Conservation (phyloP, 805 yeast genomes). For the Myxozyma monticola region DNA sequence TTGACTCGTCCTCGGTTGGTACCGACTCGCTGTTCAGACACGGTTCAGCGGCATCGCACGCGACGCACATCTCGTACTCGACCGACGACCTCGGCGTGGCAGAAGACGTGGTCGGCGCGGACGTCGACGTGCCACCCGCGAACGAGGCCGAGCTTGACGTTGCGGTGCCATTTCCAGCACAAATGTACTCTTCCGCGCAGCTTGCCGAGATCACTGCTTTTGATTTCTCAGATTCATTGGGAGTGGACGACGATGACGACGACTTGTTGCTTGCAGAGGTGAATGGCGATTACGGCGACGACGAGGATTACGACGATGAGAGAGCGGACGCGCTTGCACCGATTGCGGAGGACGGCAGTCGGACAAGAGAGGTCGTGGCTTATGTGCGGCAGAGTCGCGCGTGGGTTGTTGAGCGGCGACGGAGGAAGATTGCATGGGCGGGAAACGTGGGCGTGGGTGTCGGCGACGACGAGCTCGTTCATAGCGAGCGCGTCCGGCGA, state of each 20-base stretch:
- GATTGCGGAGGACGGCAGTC: not conserved
- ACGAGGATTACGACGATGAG: slow-evolving; percentile 18
- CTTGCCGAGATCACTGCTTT: slow-evolving; percentile 21
- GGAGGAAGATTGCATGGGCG: not conserved
- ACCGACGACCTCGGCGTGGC: not conserved
- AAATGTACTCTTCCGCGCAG: slow-evolving; percentile 12
- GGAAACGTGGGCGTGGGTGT: no score
- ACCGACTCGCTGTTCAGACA: slow-evolving; percentile 16
- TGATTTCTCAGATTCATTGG: slow-evolving; percentile 18
- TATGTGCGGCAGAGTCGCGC: slow-evolving; percentile 25
- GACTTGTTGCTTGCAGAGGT: slow-evolving; percentile 23
- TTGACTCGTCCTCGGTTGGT: slow-evolving; percentile 16
- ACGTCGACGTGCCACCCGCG: slow-evolving; percentile 5
- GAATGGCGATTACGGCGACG: slow-evolving; percentile 6
- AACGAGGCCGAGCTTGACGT: slow-evolving; percentile 4
- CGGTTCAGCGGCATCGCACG: slow-evolving; percentile 13
- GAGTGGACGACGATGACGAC: slow-evolving; percentile 8
- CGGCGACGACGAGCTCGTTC: no score
- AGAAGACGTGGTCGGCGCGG: slow-evolving; percentile 13
- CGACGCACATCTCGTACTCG: slow-evolving; percentile 6
- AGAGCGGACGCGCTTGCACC: slow-evolving; percentile 1
- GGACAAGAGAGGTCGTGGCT: slow-evolving; percentile 25
- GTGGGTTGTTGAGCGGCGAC: slow-evolving; percentile 30
- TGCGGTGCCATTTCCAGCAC: slow-evolving; percentile 3
- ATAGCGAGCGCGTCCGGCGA: slow-evolving; percentile 18